Percentiles rank a stretch among this genome's conserved stretches.
Conservation (phyloP, 129 eudicot genomes). For the Saposhnikovia divaricata region DNA sequence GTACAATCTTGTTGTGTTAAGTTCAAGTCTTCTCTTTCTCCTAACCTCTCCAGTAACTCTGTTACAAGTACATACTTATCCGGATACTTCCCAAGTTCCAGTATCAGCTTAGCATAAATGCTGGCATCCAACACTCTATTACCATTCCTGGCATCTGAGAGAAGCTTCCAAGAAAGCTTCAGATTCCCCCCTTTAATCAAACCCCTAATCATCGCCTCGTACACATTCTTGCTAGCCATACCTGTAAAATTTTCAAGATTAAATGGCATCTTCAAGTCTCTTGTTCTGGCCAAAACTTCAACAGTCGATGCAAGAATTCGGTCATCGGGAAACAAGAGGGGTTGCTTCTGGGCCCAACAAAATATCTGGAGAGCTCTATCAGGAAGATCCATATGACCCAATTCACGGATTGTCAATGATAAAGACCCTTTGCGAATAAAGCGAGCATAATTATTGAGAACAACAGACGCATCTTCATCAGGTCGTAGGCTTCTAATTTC, state of each 20-base stretch:
- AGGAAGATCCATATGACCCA: slow-evolving; percentile 88
- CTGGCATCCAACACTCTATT: slow-evolving; percentile 50
- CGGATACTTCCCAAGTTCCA: slow-evolving; percentile 61
- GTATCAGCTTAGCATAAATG: slow-evolving; percentile 62
- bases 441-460: slow-evolving; percentile 51
- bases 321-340: slow-evolving; percentile 78
- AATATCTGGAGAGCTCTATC: slow-evolving; percentile 66
- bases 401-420: slow-evolving; percentile 61
- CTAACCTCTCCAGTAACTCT: slow-evolving; percentile 63
- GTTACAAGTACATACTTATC: slow-evolving; percentile 41
- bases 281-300: slow-evolving; percentile 63
- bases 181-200: slow-evolving; percentile 64
- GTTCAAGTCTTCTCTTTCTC: slow-evolving; percentile 52
- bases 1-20: slow-evolving; percentile 67
- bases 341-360: slow-evolving; percentile 78
- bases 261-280: slow-evolving; percentile 50
- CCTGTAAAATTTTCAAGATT: slow-evolving; percentile 43
- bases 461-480: slow-evolving; percentile 52
- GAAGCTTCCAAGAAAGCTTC: slow-evolving; percentile 60
- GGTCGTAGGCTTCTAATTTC: slow-evolving; percentile 55
- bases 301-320: slow-evolving; percentile 73
- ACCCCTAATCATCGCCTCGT: slow-evolving; percentile 74
- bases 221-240: slow-evolving; percentile 46
- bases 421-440: slow-evolving; percentile 78
- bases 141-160: slow-evolving; percentile 44